Base-by-base conservation (phyloP, 1,284 basidiomycete species). In the Kwoniella shivajii region DNA sequence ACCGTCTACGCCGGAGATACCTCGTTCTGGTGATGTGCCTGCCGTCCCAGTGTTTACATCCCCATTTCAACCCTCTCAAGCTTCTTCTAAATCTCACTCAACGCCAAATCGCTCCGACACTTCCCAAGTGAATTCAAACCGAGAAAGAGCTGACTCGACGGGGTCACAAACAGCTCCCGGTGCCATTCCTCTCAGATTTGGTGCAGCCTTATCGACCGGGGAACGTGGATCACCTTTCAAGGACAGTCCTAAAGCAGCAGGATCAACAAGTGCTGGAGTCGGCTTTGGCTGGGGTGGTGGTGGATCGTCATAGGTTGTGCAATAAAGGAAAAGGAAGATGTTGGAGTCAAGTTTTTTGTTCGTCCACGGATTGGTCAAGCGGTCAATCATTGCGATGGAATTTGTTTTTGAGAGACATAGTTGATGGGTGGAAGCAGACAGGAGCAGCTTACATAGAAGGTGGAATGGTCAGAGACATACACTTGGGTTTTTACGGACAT, bases 281-380 rank as follows among this genome's bases (percentile, higher is more conserved):
- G 53, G 45, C 24, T 55, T 55, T 16, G 33, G 43, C 24, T 55
- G 53, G 53, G 53, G 44, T 20, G 37, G 51, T 10, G 38, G 39
- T 7, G 33, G 33, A 7, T 16, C 7, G 33, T 16, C 16, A 16
- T 9, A 34, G 9, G 16, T 7, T 34, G 33, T n/a, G n/a, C n/a
- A n/a, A n/a, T n/a, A n/a, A n/a, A n/a, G n/a, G n/a, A n/a, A n/a
- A n/a, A n/a, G n/a, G n/a, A n/a, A n/a, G n/a, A n/a, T n/a, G n/a
- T n/a, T n/a, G n/a, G n/a, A n/a, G n/a, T n/a, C n/a, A n/a, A n/a
- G n/a, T n/a, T n/a, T n/a, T n/a, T n/a, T n/a, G n/a, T n/a, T n/a
- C n/a, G n/a, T n/a, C n/a, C n/a, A n/a, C n/a, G n/a, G n/a, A n/a
- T n/a, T n/a, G n/a, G n/a, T n/a, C n/a, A n/a, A n/a, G n/a, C n/a